Conservation (phyloP, 352 stramenopile genomes). For the Phytophthora sp. region DNA sequence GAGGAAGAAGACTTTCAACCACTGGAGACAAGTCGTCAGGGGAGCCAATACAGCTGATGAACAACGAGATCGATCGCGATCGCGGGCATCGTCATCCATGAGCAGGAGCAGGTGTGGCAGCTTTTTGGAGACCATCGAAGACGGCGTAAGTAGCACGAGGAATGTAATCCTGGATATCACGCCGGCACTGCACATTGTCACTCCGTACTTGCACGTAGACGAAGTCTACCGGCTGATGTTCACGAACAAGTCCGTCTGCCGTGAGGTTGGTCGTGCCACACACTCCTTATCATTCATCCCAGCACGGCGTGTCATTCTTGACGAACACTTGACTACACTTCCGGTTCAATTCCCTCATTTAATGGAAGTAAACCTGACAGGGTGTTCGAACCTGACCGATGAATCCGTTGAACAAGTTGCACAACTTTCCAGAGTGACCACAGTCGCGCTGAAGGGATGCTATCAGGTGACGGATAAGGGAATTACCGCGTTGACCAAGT, state of each 20-base stretch:
- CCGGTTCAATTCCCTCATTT: constrained; percentile 56
- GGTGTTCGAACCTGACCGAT: constrained; percentile 67
- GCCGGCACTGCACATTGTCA: constrained; percentile 54
- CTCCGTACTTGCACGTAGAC: constrained; percentile 47
- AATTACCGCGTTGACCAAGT: constrained; percentile 41
- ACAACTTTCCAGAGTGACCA: constrained; percentile 40
- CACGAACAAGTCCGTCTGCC: constrained; percentile 47
- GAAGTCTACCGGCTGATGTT: constrained; percentile 64
- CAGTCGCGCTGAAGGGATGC: constrained; percentile 71
- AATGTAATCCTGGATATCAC: constrained; percentile 30
- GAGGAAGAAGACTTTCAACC: constrained; percentile 81
- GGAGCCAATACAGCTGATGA: constrained; percentile 2
- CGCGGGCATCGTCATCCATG: constrained; percentile 14
- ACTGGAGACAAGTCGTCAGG: constrained; percentile 60
- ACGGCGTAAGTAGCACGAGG: constrained; percentile 15
- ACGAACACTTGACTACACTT: constrained; percentile 51
- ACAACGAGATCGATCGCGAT: neutral
- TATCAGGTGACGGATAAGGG: constrained; percentile 60
- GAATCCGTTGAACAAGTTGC: constrained; percentile 45
- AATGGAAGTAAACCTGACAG: constrained; percentile 62
- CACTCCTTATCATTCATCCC: constrained; percentile 64
- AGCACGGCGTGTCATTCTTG: constrained; percentile 44
- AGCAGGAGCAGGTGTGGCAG: constrained; percentile 12
- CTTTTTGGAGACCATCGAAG: constrained; percentile 26
- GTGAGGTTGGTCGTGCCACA: constrained; percentile 51